Base-by-base conservation (phyloP, 176 grass and related monocot genomes). In the Cenchrus americanus region DNA sequence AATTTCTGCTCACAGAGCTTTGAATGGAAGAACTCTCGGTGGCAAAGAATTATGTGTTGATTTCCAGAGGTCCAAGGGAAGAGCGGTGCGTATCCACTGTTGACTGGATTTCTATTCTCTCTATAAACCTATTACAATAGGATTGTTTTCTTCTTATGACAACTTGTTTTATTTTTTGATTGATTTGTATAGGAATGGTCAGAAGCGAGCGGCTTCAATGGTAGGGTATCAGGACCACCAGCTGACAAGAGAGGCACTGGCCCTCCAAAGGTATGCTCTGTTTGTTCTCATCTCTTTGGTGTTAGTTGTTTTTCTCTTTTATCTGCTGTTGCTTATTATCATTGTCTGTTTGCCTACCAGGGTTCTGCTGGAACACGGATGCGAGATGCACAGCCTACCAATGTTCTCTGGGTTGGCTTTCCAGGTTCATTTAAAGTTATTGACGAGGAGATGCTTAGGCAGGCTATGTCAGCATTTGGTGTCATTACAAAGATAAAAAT, bases 401-500 rank as follows among this genome's bases (percentile, higher is more conserved):
- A 93, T 94, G 89, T 99, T 86, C 80, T 99, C 10, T 96, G 91
- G 91, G 80, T 99, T 17, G 82, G 96, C n/a, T 99, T 94, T 78
- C 96, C 96, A 6, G 83, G 76, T 75, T 68, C 90, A 41, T 71
- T 88, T 73, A 91, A 82, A 81, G 85, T 94, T 74, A 92, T 82
- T 21, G 51, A 96, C 2, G 91, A 99, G 81, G 89, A 89, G 48
- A 68, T 74, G 22, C 93, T 99, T 79, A 88, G 84, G 59, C 83
- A 85, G 71, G 93, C 91, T 21, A 99, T 99, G 96, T 86, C 91
- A 77, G 83, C 85, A 77, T 91, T 89, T 78, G 96, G 96, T 76
- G 89, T 94, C 9, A 88, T 99, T 72, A 92, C 86, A 13, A 91
- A 87, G 42, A 92, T 87, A 52, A 94, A 90, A 85, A 77, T 82